A percentile compares a stretch with the other conserved stretches of the same genome.
Evolutionary conservation across 2,329 filamentous ascomycete genomes (phyloP).

Genomic region (Fusarium sp.): DNA sequence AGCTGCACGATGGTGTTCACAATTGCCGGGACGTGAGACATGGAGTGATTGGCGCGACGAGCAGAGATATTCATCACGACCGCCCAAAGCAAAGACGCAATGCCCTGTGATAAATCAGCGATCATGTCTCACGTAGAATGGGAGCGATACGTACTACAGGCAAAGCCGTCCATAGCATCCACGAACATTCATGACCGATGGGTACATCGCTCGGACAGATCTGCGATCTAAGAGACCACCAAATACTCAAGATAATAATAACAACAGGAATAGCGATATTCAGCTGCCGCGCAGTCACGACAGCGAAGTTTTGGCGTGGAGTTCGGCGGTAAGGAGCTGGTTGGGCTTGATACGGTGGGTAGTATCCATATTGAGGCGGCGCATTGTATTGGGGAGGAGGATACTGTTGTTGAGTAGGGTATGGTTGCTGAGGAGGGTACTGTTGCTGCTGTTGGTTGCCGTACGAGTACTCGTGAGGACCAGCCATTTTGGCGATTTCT

Average conservation of each 20-base stretch:
- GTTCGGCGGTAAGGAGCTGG: neutral
- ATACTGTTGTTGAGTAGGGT: slow-evolving; percentile 5
- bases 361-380: slow-evolving; percentile 21
- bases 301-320: slow-evolving; percentile 14
- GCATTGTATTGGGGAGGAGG: slow-evolving; percentile 1
- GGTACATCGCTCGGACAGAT: slow-evolving; percentile 28
- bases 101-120: slow-evolving; percentile 8
- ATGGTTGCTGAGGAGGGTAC: neutral
- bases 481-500: slow-evolving; percentile 11
- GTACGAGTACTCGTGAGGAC: slow-evolving; percentile 16
- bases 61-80: slow-evolving; percentile 35
- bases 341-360: slow-evolving; percentile 8
- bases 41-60: slow-evolving; percentile 28
- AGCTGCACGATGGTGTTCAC: slow-evolving; percentile 33
- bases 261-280: slow-evolving; percentile 44
- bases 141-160: slow-evolving; percentile 29
- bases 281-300: slow-evolving; percentile 29
- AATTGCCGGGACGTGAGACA: slow-evolving; percentile 30
- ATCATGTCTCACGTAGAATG: fast-evolving
- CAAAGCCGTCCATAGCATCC: slow-evolving; percentile 39
- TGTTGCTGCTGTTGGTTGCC: slow-evolving; percentile 7
- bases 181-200: slow-evolving; percentile 31
- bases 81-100: slow-evolving; percentile 33
- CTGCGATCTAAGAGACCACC: slow-evolving; percentile 40
- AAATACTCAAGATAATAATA: slow-evolving; percentile 56